phyloP scores from a whole-genome alignment of 1,284 basidiomycete species.

The Marasmius tenuissimus region DNA sequence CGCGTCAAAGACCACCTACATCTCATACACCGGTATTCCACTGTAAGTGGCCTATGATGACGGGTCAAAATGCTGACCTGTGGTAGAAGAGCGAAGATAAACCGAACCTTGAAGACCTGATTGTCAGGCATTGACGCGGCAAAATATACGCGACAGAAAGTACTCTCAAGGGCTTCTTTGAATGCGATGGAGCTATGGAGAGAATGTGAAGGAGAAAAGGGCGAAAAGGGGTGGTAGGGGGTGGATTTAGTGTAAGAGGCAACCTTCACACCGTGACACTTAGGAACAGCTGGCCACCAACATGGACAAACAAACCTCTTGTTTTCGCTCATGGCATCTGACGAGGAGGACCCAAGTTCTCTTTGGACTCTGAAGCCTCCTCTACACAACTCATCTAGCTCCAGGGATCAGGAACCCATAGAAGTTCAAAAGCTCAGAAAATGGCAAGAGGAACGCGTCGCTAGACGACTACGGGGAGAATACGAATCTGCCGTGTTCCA shows the following conservation, averaged over 20 bases:
- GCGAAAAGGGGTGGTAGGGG: background rate
- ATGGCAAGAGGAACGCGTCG: constrained; percentile 60
- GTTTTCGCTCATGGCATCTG: constrained; percentile 1
- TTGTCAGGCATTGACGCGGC: constrained; percentile 63
- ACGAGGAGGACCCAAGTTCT: constrained; percentile 3
- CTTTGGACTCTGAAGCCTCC: constrained; percentile 42
- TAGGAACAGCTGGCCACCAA: constrained; percentile 46
- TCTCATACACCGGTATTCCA: constrained; percentile 85
- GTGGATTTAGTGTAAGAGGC: background rate
- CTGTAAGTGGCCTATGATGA: constrained; percentile 76
- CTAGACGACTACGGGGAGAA: constrained; percentile 69
- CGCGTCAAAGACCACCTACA: constrained; percentile 53
- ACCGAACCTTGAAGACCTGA: constrained; percentile 74
- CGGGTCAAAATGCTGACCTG: constrained; percentile 16
- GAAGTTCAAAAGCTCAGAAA: constrained; percentile 53
- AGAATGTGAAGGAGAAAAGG: background rate
- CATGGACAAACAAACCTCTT: constrained; percentile 45
- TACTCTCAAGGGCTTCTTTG: background rate
- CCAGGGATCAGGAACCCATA: constrained; percentile 54
- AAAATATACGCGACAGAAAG: background rate
- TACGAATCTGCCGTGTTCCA: constrained; percentile 73
- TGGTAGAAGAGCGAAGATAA: background rate
- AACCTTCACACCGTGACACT: background rate
- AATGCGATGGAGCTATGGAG: background rate
- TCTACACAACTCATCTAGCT: constrained; percentile 50